Percentiles rank a stretch among this genome's conserved stretches.
Evolutionary conservation across 2,329 filamentous ascomycete species (phyloP).

Genomic region (Neoarthrinium moseri): DNA sequence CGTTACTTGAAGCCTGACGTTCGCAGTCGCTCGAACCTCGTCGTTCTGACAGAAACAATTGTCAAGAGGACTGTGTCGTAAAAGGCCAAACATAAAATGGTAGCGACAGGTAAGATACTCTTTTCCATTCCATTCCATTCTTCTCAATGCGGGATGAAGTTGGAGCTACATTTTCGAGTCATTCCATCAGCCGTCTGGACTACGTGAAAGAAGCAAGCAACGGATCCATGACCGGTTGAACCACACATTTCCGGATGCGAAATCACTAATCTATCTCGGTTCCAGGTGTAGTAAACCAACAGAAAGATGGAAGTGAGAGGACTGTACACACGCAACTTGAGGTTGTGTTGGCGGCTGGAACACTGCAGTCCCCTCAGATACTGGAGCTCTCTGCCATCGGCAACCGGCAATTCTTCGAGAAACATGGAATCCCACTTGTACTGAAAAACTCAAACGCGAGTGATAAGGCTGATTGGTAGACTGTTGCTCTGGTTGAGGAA

Average conservation of each 20-base stretch:
- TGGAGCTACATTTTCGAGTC: no score
- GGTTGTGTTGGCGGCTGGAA: slow-evolving; percentile 40
- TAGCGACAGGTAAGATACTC: slow-evolving; percentile 33
- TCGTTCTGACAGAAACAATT: slow-evolving; percentile 31
- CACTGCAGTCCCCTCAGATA: slow-evolving; percentile 33
- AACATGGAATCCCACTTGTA: slow-evolving; percentile 34
- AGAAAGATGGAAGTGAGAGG: slow-evolving; percentile 11
- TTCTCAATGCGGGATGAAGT: no score
- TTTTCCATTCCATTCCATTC: no score
- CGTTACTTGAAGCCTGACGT: slow-evolving; percentile 33
- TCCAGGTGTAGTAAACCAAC: no score
- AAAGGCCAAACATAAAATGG: slow-evolving; percentile 17
- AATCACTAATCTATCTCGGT: no score
- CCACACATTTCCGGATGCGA: no score
- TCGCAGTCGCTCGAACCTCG: slow-evolving; percentile 30
- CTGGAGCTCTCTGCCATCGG: slow-evolving; percentile 37
- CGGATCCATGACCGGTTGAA: no score
- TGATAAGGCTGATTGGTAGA: no score
- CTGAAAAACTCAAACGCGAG: slow-evolving; percentile 41
- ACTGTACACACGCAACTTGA: slow-evolving; percentile 23
- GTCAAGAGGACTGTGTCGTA: slow-evolving; percentile 32
- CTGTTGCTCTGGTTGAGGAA: no score
- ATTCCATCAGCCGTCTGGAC: no score
- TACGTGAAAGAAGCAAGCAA: no score
- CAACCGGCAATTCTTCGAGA: slow-evolving; percentile 35